Conservation (phyloP, 176 grass and related monocot genomes). For the Stipa capillata region DNA sequence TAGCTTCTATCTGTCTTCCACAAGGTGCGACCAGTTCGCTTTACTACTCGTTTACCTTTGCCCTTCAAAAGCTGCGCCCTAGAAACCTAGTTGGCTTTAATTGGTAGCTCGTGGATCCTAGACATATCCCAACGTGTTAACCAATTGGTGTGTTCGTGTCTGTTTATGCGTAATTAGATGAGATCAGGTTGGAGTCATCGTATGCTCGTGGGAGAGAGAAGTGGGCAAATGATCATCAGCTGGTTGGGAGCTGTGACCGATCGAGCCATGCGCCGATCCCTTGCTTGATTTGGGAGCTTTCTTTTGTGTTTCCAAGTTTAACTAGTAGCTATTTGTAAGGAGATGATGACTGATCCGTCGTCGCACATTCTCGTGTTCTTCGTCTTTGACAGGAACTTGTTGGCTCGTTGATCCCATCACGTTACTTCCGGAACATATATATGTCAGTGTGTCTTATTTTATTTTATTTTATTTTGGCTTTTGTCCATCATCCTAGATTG, state of each 20-base stretch:
- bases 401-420: conserved; percentile 25
- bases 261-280: conserved; percentile 33
- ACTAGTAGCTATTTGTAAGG: neutral
- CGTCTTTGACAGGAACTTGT: neutral
- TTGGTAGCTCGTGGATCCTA: conserved; percentile 23
- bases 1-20: conserved; percentile 28
- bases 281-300: conserved; percentile 33
- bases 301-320: conserved; percentile 6
- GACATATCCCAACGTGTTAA: no score
- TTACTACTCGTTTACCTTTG: conserved; percentile 37
- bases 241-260: conserved; percentile 21
- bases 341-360: neutral
- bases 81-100: conserved; percentile 50
- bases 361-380: conserved; percentile 22
- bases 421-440: neutral
- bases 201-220: conserved; percentile 26
- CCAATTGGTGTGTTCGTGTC: neutral
- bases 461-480: neutral
- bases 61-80: conserved; percentile 61
- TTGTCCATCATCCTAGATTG: neutral
- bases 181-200: neutral
- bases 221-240: conserved; percentile 10
- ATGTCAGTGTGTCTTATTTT: no score
- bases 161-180: neutral
- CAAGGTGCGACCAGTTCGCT: conserved; percentile 33